Conservation (phyloP, 2,329 filamentous ascomycete species). For the Cadophora sp. region DNA sequence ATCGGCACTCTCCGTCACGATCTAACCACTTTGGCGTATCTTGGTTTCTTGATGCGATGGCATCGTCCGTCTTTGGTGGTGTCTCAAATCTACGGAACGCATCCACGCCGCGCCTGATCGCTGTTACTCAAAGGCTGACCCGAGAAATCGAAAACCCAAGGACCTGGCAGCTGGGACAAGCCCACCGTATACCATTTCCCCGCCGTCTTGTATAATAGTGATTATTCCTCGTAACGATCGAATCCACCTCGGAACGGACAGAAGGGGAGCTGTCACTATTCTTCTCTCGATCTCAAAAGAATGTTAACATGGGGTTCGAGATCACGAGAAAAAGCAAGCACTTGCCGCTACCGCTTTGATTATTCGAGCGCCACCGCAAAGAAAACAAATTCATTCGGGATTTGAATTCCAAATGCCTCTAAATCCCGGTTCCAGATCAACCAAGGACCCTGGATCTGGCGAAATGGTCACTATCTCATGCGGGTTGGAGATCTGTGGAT, state of each 20-base stretch:
- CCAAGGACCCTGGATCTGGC: neutral
- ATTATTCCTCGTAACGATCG: conserved; percentile 1
- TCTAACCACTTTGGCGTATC: neutral
- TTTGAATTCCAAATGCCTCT: conserved; percentile 10
- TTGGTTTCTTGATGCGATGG: neutral
- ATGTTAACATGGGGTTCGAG: neutral
- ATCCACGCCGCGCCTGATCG: neutral
- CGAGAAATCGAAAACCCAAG: neutral
- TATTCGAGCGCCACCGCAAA: neutral
- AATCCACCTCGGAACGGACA: neutral
- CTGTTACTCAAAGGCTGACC: conserved; percentile 3
- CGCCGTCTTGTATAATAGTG: neutral
- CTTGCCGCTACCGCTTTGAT: neutral
- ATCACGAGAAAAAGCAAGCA: conserved; percentile 17
- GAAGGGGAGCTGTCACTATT: neutral
- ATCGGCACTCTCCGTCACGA: neutral
- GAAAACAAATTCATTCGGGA: neutral
- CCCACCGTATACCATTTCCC: neutral
- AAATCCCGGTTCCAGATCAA: neutral
- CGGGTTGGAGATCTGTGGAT: neutral
- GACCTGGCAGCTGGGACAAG: neutral
- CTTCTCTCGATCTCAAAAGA: neutral
- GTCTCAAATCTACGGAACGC: neutral
- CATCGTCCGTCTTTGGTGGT: neutral
- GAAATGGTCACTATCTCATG: neutral